Evolutionary conservation across 495 filamentous ascomycete species (phyloP), one percentile per base, ranked within the genome.

Genomic region (Aspergillus panamensis): DNA sequence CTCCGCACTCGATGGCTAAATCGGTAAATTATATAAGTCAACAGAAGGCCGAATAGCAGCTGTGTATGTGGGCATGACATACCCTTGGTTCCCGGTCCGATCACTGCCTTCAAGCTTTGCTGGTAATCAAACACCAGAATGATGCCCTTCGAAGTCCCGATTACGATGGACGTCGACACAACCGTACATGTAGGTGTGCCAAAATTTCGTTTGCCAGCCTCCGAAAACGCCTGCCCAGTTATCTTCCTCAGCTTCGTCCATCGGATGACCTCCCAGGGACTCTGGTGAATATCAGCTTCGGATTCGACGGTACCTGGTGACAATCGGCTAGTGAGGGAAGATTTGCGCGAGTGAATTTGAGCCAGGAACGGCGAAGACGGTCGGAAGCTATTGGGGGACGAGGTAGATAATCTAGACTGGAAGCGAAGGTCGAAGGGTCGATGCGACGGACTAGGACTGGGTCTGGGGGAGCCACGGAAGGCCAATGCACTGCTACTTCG

Each of bases 41-140:
- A 53, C 21, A 31, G 17, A 8, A 3, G 10, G 16, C 45, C 31
- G 45, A 12, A 20, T 55, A 48, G 25, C 25, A 25, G 25, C 25
- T 25, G 2, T 25, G 5, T 25, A 25, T 25, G 5, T 25, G 25
- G 25, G 5, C 25, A 25, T 25, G 5, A 20, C 81, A 47, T 75
- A 90, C 91, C 92, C 82, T 93, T 95, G 19, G 93, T 97, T 39
- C 92, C 91, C n/a, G 85, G 86, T 13, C 94, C 94, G 64, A 99
- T 89, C 51, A 97, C 93, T 61, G 87, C 84, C 74, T 95, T 96
- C 55, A 97, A 75, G 62, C 85, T 96, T 71, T 99, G 94, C 68
- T 93, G 88, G 71, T 96, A 97, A 73, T 99, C 95, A 75, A 97
- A 97, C 44, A 96, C 83, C 67, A 99, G 75, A 42, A 97, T 87